Percentiles rank a stretch among this genome's conserved stretches.
Conservation (phyloP, 1,284 basidiomycete genomes). For the Rhodotorula sp. region DNA sequence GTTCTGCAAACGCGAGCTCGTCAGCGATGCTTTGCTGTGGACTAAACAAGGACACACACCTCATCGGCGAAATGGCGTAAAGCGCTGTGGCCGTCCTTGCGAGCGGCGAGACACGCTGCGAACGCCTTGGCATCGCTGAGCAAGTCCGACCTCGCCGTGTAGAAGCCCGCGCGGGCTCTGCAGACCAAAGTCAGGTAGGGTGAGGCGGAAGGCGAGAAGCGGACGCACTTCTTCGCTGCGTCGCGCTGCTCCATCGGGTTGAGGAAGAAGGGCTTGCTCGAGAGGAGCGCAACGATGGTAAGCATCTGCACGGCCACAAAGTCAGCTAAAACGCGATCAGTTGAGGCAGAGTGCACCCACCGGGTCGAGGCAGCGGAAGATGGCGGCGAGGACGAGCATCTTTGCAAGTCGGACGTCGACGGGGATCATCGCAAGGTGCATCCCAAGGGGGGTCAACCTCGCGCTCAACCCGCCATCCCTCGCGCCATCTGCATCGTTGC, state of each 20-base stretch:
- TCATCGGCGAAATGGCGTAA: constrained; percentile 70
- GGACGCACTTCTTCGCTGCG: constrained; percentile 64
- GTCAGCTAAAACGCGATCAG: background rate
- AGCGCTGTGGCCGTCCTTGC: constrained; percentile 56
- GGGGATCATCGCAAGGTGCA: constrained; percentile 77
- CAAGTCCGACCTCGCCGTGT: constrained; percentile 75
- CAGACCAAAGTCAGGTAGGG: background rate
- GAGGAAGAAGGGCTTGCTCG: constrained; percentile 80
- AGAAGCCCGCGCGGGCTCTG: constrained; percentile 68
- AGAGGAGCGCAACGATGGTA: constrained; percentile 78
- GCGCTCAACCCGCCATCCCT: constrained; percentile 30
- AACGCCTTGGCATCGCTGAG: constrained; percentile 78
- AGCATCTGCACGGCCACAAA: constrained; percentile 52
- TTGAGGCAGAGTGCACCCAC: constrained; percentile 18
- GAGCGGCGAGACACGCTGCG: constrained; percentile 61
- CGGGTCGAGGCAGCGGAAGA: constrained; percentile 72
- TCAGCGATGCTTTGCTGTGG: background rate
- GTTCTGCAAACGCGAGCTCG: constrained; percentile 55
- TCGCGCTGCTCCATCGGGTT: constrained; percentile 79
- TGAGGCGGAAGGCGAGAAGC: background rate
- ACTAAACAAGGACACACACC: constrained; percentile 50
- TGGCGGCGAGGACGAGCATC: constrained; percentile 80
- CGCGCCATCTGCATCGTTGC: constrained; percentile 49
- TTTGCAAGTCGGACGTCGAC: constrained; percentile 87
- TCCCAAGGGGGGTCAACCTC: constrained; percentile 74